Evolutionary conservation across 495 filamentous ascomycete species (phyloP).

Genomic region (Lentithecium fluviatile): DNA sequence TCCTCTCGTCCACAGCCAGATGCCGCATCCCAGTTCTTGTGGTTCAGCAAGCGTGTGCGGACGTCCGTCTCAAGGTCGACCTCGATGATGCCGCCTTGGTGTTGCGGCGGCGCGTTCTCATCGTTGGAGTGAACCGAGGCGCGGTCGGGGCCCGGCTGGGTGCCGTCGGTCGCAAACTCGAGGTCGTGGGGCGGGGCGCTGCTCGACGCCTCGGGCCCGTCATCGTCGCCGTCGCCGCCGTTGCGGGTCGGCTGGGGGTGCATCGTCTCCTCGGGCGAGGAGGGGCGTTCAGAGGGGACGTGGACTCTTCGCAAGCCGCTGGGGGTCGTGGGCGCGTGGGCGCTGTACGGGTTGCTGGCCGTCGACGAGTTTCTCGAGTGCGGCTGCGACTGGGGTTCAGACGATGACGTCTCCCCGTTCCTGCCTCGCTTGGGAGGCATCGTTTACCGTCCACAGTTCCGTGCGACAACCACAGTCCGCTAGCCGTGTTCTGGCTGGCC

Average conservation of each 20-base stretch:
- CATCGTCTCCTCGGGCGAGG: constrained; percentile 31
- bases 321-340: constrained; percentile 34
- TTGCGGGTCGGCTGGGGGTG: constrained; percentile 2
- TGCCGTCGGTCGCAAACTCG: constrained; percentile 34
- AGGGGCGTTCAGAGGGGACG: constrained; percentile 29
- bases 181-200: constrained; percentile 16
- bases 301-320: constrained; percentile 35
- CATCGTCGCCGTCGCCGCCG: too few species aligned
- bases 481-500: too few species aligned
- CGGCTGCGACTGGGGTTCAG: constrained; percentile 2
- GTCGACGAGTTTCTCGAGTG: constrained; percentile 18
- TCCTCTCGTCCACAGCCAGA: constrained; percentile 43
- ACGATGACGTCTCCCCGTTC: constrained; percentile 21
- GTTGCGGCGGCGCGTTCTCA: constrained; percentile 10
- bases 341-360: constrained; percentile 6
- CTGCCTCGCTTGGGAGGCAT: constrained; percentile 21
- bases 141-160: constrained; percentile 18
- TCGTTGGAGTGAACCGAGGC: constrained; percentile 27
- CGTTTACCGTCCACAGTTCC: too few species aligned
- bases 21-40: constrained; percentile 37
- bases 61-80: constrained; percentile 15
- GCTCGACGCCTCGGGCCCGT: constrained; percentile 21
- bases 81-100: constrained; percentile 18
- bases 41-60: constrained; percentile 34
- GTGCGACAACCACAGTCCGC: too few species aligned